These are phyloP conservation scores for Penicillium manginii DNA, from an alignment of 495 filamentous ascomycete species.

Conservation along the genomic window DNA sequence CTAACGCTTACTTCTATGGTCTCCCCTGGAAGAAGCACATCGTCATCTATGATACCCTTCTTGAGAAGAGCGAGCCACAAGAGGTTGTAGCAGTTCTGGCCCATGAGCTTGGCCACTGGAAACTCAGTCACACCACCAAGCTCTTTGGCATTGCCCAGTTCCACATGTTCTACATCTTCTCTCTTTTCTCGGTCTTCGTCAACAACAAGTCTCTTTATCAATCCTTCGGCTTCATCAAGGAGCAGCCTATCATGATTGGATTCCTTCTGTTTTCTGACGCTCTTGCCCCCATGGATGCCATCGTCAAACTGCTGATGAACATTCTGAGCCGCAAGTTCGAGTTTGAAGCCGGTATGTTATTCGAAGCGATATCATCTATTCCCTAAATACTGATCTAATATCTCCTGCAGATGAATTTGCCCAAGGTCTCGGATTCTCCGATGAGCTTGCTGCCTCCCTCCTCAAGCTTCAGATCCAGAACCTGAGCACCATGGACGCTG, in stretches of 20 bases:
- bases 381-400: slow-evolving; percentile 9
- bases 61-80: slow-evolving; percentile 87
- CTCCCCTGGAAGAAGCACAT: slow-evolving; percentile 99
- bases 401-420: slow-evolving; percentile 73
- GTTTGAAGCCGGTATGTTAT: slow-evolving; percentile 81
- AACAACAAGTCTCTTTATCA: slow-evolving; percentile 89
- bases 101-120: slow-evolving; percentile 98
- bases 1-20: slow-evolving; percentile 98
- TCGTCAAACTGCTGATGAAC: slow-evolving; percentile 95
- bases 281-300: slow-evolving; percentile 84
- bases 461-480: slow-evolving; percentile 99
- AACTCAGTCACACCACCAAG: slow-evolving; percentile 88
- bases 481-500: slow-evolving; percentile 96
- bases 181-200: slow-evolving; percentile 95
- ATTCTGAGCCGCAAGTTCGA: slow-evolving; percentile 91
- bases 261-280: slow-evolving; percentile 97
- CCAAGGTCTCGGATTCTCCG: slow-evolving; percentile 79
- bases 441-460: slow-evolving; percentile 80
- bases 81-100: slow-evolving; percentile 95
- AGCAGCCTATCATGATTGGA: slow-evolving; percentile 91
- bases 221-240: slow-evolving; percentile 84
- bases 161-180: slow-evolving; percentile 96
- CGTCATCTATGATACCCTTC: slow-evolving; percentile 96
- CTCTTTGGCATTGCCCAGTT: slow-evolving; percentile 86
- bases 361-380: not conserved